phyloP scores from a whole-genome alignment of 2,329 filamentous ascomycete species.

The Penicillium griseofulvum region DNA sequence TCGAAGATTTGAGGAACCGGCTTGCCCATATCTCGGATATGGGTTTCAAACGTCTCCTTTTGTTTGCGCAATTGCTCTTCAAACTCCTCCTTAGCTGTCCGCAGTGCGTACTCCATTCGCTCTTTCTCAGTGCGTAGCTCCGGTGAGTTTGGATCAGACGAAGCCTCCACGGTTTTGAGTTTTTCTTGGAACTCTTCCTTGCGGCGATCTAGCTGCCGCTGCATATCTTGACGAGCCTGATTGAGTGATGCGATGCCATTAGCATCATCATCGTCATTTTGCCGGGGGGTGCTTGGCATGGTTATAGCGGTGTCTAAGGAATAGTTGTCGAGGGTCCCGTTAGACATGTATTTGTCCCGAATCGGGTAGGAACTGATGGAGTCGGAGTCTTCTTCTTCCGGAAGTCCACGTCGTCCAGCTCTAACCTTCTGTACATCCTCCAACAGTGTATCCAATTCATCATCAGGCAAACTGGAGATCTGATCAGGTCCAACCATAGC shows the following conservation, averaged over 20 bases:
- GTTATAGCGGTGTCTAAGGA: slow-evolving; percentile 92
- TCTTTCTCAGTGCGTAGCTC: slow-evolving; percentile 79
- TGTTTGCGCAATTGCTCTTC: slow-evolving; percentile 80
- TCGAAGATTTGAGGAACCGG: slow-evolving; percentile 54
- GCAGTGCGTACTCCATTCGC: slow-evolving; percentile 78
- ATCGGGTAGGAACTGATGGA: slow-evolving; percentile 83
- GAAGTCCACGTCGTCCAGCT: slow-evolving; percentile 72
- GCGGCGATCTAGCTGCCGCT: slow-evolving; percentile 75
- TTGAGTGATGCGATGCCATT: slow-evolving; percentile 61
- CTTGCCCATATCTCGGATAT: slow-evolving; percentile 70
- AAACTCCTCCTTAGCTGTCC: slow-evolving; percentile 80
- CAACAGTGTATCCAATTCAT: slow-evolving; percentile 88
- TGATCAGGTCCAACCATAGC: slow-evolving; percentile 88
- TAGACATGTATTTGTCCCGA: slow-evolving; percentile 93
- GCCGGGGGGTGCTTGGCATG: slow-evolving; percentile 82
- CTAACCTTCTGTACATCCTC: slow-evolving; percentile 89
- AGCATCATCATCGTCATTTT: slow-evolving; percentile 66
- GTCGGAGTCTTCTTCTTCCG: slow-evolving; percentile 75
- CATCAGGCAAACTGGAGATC: slow-evolving; percentile 83
- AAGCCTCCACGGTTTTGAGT: slow-evolving; percentile 70
- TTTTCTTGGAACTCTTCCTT: slow-evolving; percentile 80
- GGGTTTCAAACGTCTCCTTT: slow-evolving; percentile 78
- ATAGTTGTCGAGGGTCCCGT: slow-evolving; percentile 91
- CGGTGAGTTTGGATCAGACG: slow-evolving; percentile 70
- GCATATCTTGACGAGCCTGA: slow-evolving; percentile 77